These are phyloP conservation scores for Epichloe aotearoae DNA, from an alignment of 2,329 filamentous ascomycete species.

Conservation along the genomic window DNA sequence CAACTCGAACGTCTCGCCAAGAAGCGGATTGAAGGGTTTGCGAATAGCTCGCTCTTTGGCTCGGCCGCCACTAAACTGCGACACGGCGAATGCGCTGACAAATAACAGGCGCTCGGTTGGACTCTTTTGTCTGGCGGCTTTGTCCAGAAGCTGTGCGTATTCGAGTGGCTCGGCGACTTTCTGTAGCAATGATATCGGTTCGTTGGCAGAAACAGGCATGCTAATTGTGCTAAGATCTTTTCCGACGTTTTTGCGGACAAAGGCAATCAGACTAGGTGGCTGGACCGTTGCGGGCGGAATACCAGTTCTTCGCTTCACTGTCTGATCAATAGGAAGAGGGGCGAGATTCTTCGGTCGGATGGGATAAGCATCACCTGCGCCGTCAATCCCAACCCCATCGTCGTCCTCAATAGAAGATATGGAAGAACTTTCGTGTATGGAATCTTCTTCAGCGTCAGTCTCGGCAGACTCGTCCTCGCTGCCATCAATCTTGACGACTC, in stretches of 20 bases:
- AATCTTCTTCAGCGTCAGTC: conserved; percentile 9
- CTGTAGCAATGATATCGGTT: conserved; percentile 79
- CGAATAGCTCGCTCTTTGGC: conserved; percentile 84
- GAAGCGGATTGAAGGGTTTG: conserved; percentile 94
- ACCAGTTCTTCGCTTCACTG: conserved; percentile 52
- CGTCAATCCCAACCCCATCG: conserved; percentile 45
- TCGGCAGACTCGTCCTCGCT: conserved; percentile 47
- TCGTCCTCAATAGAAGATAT: conserved; percentile 47
- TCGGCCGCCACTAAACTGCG: conserved; percentile 66
- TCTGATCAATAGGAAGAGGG: conserved; percentile 60
- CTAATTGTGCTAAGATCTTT: conserved; percentile 94
- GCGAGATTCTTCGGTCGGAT: conserved; percentile 58
- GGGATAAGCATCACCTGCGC: conserved; percentile 55
- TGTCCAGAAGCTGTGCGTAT: conserved; percentile 73
- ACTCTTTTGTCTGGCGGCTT: conserved; percentile 50
- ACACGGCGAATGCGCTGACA: conserved; percentile 82
- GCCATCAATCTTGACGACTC: conserved; percentile 60
- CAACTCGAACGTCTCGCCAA: conserved; percentile 91
- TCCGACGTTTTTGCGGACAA: conserved; percentile 92
- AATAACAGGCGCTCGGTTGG: conserved; percentile 62
- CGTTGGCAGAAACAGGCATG: conserved; percentile 95
- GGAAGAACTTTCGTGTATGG: conserved; percentile 36
- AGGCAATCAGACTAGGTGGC: conserved; percentile 85
- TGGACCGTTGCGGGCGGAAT: conserved; percentile 62
- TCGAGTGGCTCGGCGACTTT: conserved; percentile 83